These are phyloP conservation scores for Termitomyces sp. DNA, from an alignment of 1,284 basidiomycete genomes.

Conservation along the genomic window DNA sequence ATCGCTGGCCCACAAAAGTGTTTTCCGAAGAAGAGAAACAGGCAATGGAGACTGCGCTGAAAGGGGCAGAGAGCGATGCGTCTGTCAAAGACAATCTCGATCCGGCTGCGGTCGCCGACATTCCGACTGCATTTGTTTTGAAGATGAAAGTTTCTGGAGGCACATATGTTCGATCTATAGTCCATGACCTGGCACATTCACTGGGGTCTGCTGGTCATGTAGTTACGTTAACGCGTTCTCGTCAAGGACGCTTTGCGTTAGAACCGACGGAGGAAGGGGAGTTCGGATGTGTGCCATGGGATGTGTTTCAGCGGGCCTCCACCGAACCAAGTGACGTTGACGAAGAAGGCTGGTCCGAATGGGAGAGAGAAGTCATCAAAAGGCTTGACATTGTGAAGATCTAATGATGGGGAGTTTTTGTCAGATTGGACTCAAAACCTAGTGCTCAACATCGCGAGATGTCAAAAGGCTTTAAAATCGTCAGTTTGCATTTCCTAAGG, in stretches of 20 bases:
- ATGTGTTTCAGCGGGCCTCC: conserved; percentile 66
- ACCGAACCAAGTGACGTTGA: conserved; percentile 48
- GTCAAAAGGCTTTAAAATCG: no score
- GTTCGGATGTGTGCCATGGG: conserved; percentile 69
- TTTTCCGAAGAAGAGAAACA: conserved; percentile 67
- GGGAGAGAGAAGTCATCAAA: conserved; percentile 68
- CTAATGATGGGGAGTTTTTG: neutral
- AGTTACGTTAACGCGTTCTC: conserved; percentile 79
- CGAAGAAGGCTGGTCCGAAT: conserved; percentile 61
- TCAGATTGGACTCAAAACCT: neutral
- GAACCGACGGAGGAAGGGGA: conserved; percentile 41
- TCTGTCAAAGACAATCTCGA: conserved; percentile 34
- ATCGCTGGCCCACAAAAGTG: conserved; percentile 67
- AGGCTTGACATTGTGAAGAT: conserved; percentile 52
- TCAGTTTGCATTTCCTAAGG: no score
- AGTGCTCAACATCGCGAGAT: no score
- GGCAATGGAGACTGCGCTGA: conserved; percentile 63
- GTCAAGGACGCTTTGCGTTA: conserved; percentile 77
- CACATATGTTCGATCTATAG: conserved; percentile 92
- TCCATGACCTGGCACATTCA: conserved; percentile 83
- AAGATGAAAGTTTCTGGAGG: conserved; percentile 92
- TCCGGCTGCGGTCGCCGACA: conserved; percentile 32
- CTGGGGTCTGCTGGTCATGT: conserved; percentile 88
- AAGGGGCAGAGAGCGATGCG: conserved; percentile 36
- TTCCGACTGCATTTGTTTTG: conserved; percentile 79